Evolutionary conservation across 1,284 basidiomycete species (phyloP).

Genomic region (Trametes hirsuta): DNA sequence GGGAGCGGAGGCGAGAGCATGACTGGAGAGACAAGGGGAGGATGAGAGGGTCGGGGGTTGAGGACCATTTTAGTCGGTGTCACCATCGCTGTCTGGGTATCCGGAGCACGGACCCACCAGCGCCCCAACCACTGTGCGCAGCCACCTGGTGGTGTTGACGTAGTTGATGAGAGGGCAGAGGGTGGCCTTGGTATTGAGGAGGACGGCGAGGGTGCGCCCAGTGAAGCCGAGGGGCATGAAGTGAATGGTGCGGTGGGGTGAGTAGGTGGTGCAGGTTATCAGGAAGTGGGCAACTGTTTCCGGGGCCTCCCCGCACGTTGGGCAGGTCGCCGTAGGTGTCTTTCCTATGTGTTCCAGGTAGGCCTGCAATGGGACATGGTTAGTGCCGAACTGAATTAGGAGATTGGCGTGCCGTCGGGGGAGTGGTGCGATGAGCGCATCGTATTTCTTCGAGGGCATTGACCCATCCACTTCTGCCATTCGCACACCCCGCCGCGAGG

Average conservation of each 20-base stretch:
- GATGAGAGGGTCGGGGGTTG: neutral
- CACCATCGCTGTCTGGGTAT: neutral
- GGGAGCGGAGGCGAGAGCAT: neutral
- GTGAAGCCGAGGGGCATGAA: neutral
- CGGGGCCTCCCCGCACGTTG: neutral
- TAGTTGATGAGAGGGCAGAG: neutral
- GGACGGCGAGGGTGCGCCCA: neutral
- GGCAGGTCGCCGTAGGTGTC: neutral
- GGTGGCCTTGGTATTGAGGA: neutral
- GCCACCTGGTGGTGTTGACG: neutral
- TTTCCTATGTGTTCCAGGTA: neutral
- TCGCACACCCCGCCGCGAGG: too few relatives aligned
- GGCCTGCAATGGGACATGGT: neutral
- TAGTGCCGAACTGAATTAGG: slow-evolving; percentile 25
- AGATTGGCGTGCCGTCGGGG: slow-evolving; percentile 21
- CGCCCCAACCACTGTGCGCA: neutral
- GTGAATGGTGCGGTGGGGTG: neutral
- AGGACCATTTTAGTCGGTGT: neutral
- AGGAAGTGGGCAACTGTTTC: neutral
- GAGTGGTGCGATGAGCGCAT: neutral
- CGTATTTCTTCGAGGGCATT: slow-evolving; percentile 16
- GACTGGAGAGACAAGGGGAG: neutral
- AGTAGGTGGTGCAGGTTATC: neutral
- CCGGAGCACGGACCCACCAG: neutral
- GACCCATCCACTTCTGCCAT: neutral